These are phyloP conservation scores for Epichloe elymi DNA, from an alignment of 2,329 filamentous ascomycete genomes.

Conservation along the genomic window DNA sequence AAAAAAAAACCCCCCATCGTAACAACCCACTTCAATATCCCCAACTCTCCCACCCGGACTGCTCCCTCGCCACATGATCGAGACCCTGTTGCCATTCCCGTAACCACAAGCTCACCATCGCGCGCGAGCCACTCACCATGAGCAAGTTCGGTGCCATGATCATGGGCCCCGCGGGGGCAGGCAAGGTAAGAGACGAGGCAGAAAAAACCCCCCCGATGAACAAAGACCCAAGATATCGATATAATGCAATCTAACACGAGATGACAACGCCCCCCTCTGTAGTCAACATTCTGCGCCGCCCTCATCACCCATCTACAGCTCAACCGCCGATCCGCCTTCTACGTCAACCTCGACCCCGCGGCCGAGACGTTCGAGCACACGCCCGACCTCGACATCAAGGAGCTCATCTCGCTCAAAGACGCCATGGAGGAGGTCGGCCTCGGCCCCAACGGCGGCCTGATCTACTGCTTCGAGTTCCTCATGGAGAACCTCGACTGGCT, in stretches of 20 bases:
- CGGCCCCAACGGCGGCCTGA: constrained; percentile 82
- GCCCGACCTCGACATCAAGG: constrained; percentile 89
- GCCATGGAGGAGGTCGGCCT: constrained; percentile 92
- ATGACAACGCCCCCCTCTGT: no score
- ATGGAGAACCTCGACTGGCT: constrained; percentile 91
- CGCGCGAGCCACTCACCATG: constrained; percentile 36
- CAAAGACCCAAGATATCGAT: neutral
- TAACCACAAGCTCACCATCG: neutral
- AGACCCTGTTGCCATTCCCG: neutral
- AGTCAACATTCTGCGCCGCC: constrained; percentile 89
- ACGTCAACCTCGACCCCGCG: constrained; percentile 95
- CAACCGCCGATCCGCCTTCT: constrained; percentile 87
- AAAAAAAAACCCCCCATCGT: no score
- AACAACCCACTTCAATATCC: no score
- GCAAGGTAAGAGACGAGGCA: constrained; percentile 50
- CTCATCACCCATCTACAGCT: constrained; percentile 87
- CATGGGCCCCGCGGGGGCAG: constrained; percentile 85
- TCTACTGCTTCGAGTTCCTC: constrained; percentile 94
- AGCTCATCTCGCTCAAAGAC: constrained; percentile 85
- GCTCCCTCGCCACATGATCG: neutral
- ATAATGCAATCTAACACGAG: neutral
- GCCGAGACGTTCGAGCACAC: constrained; percentile 85
- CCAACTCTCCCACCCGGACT: neutral
- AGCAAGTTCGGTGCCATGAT: constrained; percentile 91
- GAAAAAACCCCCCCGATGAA: neutral